Evolutionary conservation across 2,329 filamentous ascomycete species (phyloP), one percentile per base, ranked within the genome.

Genomic region (Neocatenulostroma microsporum): DNA sequence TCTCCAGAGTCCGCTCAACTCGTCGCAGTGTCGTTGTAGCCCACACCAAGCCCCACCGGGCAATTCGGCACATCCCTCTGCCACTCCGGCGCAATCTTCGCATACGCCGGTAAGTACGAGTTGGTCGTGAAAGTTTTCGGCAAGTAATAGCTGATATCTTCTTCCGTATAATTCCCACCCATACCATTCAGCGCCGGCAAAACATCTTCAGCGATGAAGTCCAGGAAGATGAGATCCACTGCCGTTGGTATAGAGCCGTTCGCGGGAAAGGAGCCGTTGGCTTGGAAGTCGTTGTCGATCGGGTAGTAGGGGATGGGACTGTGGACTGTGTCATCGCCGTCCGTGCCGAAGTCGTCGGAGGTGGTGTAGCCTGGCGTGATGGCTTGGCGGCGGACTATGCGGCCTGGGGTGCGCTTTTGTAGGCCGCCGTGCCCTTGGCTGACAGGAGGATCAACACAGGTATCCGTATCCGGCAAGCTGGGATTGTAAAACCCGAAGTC

Each of bases 311-410:
- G 63, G 28, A 75, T 71, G 6, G 38, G 34, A 3, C 61, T 58
- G 54, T 77, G 73, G 5, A 63, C 48, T 0, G 73, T 77, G 42
- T 78, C 74, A 47, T 77, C 74, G 12, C 72, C 70, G 45, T 66
- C 73, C 3, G 55, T 63, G 34, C 73, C 74, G 46, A 74, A 76
- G 49, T 76, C 74, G 43, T 78, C 74, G 2, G 51, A 63, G 0
- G 74, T 78, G 3, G 62, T 67, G 53, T 76, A 75, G 3, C 73
- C 74, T 0, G 71, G 62, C 0, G 62, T 62, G 6, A 53, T 56
- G 20, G 62, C 57, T 37, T 70, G 64, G 25, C 73, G 70, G n/a
- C 70, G 70, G n/a, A 69, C 61, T 5, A 68, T 56, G 29, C 66
- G 57, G 12, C 64, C 64, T 58, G 48, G 11, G 49, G 24, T 51